A percentile compares a stretch with the other conserved stretches of the same genome.
These are phyloP conservation scores for Strigomonas galati DNA, from an alignment of 208 protist genomes.

Conservation along the genomic window DNA sequence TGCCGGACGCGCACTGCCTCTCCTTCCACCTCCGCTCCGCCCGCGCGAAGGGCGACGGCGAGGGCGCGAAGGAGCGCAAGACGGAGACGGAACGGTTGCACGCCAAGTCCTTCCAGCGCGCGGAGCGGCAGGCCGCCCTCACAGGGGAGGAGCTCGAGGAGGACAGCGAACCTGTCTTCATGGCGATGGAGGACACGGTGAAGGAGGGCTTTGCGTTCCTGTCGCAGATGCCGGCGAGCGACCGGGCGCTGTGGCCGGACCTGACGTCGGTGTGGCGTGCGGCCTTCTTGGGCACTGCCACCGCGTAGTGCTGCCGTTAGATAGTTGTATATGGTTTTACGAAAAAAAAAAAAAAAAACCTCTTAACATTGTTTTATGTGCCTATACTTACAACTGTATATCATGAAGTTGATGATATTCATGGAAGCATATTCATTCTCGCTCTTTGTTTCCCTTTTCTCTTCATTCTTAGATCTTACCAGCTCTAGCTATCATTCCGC, in stretches of 20 bases:
- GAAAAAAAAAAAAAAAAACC: background rate
- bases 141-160: slow-evolving; percentile 15
- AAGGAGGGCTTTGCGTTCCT: slow-evolving; percentile 65
- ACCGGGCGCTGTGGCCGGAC: slow-evolving; percentile 41
- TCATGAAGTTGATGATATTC: no score
- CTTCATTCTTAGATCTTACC: no score
- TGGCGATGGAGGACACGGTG: slow-evolving; percentile 64
- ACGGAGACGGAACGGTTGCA: slow-evolving; percentile 14
- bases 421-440: background rate
- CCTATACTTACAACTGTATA: no score
- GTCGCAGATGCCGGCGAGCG: slow-evolving; percentile 43
- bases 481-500: no score
- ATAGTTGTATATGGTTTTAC: background rate
- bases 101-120: slow-evolving; percentile 2
- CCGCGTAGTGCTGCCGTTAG: background rate
- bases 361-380: background rate
- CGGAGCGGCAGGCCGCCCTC: slow-evolving; percentile 18
- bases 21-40: slow-evolving; percentile 38
- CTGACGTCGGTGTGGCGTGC: slow-evolving; percentile 53
- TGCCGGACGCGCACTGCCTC: slow-evolving; percentile 51
- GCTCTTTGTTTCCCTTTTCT: background rate
- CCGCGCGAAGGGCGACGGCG: background rate
- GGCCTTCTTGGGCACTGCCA: slow-evolving; percentile 28
- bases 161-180: slow-evolving; percentile 43
- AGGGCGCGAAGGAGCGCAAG: slow-evolving; percentile 6